Conservation (phyloP, 805 yeast genomes). For the Candida khao-thaluensis region DNA sequence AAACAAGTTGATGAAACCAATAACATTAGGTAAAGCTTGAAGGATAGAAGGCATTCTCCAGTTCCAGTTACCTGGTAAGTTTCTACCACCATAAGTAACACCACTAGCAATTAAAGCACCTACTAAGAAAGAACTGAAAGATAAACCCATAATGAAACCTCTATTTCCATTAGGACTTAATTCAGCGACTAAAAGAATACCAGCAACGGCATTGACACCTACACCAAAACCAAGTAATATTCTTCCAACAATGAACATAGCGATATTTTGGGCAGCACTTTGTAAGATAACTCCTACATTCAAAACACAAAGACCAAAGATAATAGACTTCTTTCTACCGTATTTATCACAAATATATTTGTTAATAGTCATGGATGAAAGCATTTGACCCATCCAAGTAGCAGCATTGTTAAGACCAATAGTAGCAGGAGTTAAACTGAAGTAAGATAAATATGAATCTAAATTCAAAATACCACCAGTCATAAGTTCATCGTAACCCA, state of each 20-base stretch:
- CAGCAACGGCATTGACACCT: constrained; percentile 39
- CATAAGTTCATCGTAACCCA: constrained; percentile 15
- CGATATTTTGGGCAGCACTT: constrained; percentile 34
- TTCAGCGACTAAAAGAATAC: constrained; percentile 50
- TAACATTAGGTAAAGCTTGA: constrained; percentile 13
- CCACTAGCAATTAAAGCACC: constrained; percentile 53
- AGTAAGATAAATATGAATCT: constrained; percentile 11
- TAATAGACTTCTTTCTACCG: constrained; percentile 37
- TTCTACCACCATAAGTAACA: constrained; percentile 22
- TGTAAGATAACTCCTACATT: constrained; percentile 38
- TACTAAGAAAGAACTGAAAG: constrained; percentile 49
- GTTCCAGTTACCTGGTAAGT: constrained; percentile 16
- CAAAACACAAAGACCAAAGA: constrained; percentile 23
- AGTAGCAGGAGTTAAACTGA: constrained; percentile 11
- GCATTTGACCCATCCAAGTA: constrained; percentile 14
- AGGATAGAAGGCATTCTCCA: constrained; percentile 19
- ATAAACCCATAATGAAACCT: constrained; percentile 38
- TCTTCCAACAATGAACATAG: constrained; percentile 40
- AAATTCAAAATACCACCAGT: constrained; percentile 13
- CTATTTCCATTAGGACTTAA: constrained; percentile 45
- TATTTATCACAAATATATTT: constrained; percentile 25
- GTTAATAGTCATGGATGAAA: constrained; percentile 17
- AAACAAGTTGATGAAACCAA: constrained; percentile 15
- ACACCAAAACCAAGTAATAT: constrained; percentile 42
- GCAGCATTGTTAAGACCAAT: constrained; percentile 16